Percentiles rank a stretch among this genome's conserved stretches.
Evolutionary conservation across 2,329 filamentous ascomycete species (phyloP).

Genomic region (Stagonosporopsis rhizophila): DNA sequence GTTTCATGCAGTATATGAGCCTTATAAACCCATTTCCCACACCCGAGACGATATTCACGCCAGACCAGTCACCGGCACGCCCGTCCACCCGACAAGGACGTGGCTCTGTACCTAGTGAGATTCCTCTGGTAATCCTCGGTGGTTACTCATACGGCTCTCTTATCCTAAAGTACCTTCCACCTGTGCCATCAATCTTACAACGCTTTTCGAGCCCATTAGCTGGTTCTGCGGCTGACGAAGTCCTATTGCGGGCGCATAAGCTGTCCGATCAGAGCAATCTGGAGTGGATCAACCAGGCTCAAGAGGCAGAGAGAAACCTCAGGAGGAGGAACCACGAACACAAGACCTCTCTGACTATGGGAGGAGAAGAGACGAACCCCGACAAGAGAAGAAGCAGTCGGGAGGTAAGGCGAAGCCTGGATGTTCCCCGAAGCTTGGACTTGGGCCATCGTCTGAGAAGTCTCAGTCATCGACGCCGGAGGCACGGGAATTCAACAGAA

Average conservation of each 20-base stretch:
- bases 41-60: constrained; percentile 21
- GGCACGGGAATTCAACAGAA: constrained; percentile 12
- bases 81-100: background rate
- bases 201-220: constrained; percentile 62
- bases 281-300: constrained; percentile 47
- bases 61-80: constrained; percentile 24
- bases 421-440: constrained; percentile 47
- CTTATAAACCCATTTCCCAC: constrained; percentile 52
- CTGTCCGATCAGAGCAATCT: constrained; percentile 69
- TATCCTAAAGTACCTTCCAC: constrained; percentile 75
- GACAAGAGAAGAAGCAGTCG: constrained; percentile 51
- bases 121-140: constrained; percentile 64
- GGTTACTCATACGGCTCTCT: constrained; percentile 94
- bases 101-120: constrained; percentile 1
- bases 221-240: constrained; percentile 70
- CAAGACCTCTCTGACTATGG: constrained; percentile 47
- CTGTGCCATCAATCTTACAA: constrained; percentile 62
- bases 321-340: constrained; percentile 40
- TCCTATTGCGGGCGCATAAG: constrained; percentile 72
- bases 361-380: constrained; percentile 56
- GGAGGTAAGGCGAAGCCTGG: constrained; percentile 46
- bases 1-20: constrained; percentile 76
- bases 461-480: constrained; percentile 35
- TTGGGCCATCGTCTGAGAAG: constrained; percentile 35
- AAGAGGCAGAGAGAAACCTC: constrained; percentile 28